Base-by-base conservation (phyloP, 345 rosid species). In the Salix udensis region DNA sequence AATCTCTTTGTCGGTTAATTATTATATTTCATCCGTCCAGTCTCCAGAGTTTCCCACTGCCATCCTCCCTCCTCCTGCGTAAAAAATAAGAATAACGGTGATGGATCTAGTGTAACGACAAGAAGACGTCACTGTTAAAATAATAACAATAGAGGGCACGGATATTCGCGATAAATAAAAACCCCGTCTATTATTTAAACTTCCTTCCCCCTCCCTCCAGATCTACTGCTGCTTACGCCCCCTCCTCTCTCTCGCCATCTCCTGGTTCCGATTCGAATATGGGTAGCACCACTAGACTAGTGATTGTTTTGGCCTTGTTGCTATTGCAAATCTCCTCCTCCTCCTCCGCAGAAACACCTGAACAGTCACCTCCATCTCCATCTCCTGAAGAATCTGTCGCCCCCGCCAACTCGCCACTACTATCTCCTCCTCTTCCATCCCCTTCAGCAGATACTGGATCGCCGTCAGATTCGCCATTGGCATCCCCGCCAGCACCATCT, bases 401-500 rank as follows among this genome's bases (percentile, higher is more conserved):
- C 16, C 50, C 37, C 26, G 75, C 74, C 26, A 37, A 64, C 50
- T 39, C 53, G 21, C 44, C 42, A 0, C 37, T 6, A 4, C 84
- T 18, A 77, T 74, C 0, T 70, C 83, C 8, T 76, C 81, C 1
- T 31, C 82, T 82, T 36, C 79, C 78, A 0, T 70, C 82, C 11
- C 76, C 79, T 14, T 61, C 81, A 1, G 74, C 79, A 1, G 68
- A 52, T 1, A 5, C 26, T 2, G 77, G 70, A 70, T 67, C 91
- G 34, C 87, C 87, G 1, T 42, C 76, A 15, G 52, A 62, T 21
- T 67, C 80, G 6, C 66, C 84, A 36, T 11, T 69, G 24, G 36
- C 34, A 1, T 74, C 88, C 4, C 85, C 87, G 4, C 75, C 85
- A 39, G 64, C 82, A 61, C 73, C 78, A 14, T 83, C 87, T 23